These are phyloP conservation scores for Caloboletus firmus DNA, from an alignment of 1,284 basidiomycete genomes.

Conservation along the genomic window DNA sequence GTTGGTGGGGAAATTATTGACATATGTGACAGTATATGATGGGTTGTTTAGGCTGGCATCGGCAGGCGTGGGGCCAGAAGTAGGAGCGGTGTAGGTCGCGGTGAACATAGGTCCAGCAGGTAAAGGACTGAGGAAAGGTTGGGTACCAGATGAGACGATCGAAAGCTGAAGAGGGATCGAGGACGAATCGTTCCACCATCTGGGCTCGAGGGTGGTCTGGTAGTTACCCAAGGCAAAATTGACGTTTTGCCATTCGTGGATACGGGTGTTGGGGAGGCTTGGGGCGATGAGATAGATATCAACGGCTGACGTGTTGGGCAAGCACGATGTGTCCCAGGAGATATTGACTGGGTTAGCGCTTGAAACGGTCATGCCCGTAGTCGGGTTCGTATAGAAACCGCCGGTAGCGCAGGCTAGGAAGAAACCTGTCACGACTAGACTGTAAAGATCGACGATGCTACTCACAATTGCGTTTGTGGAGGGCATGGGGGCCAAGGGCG, in stretches of 20 bases:
- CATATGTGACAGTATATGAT: constrained; percentile 40
- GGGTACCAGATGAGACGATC: constrained; percentile 58
- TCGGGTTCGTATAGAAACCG: constrained; percentile 69
- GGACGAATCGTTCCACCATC: constrained; percentile 76
- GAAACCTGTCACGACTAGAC: constrained; percentile 3
- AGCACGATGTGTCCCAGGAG: constrained; percentile 69
- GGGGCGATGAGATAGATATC: constrained; percentile 79
- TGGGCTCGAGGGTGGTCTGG: constrained; percentile 55
- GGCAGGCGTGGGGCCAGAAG: constrained; percentile 44
- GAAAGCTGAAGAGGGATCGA: constrained; percentile 60
- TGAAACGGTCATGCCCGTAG: constrained; percentile 51
- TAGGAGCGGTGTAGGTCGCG: constrained; percentile 56
- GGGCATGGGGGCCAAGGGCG: constrained; percentile 23
- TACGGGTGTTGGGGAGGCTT: constrained; percentile 41
- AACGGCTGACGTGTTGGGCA: constrained; percentile 44
- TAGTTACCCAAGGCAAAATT: constrained; percentile 57
- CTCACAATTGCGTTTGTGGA: constrained; percentile 25
- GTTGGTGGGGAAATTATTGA: constrained; percentile 39
- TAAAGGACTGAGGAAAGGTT: constrained; percentile 55
- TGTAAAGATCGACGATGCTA: neutral
- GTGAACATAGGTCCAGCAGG: constrained; percentile 75
- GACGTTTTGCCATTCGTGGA: constrained; percentile 68
- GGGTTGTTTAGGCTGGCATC: constrained; percentile 40
- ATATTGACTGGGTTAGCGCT: constrained; percentile 59
- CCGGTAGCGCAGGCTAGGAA: constrained; percentile 52